phyloP scores from a whole-genome alignment of 163 green algal species.

The Trebouxia gelatinosa region DNA sequence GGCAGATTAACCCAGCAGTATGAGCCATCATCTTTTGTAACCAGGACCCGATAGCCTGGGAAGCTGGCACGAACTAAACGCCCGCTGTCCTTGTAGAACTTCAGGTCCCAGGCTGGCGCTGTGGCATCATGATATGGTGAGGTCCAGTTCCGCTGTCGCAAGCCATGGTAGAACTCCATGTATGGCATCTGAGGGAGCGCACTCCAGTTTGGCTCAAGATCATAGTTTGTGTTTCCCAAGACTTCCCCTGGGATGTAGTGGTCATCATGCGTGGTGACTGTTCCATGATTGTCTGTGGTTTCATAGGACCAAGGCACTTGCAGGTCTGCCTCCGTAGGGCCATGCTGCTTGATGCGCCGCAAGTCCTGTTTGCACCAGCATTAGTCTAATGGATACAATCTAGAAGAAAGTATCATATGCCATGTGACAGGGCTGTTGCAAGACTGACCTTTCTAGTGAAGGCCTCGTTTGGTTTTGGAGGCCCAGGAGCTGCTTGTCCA shows the following conservation, averaged over 20 bases:
- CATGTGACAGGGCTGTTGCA: too few species aligned
- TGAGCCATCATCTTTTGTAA: constrained; percentile 47
- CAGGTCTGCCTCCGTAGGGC: constrained; percentile 52
- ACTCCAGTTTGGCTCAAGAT: constrained; percentile 71
- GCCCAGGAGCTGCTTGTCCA: too few species aligned
- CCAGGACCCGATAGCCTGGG: constrained; percentile 53
- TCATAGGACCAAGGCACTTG: background rate
- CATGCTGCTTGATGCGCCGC: constrained; percentile 55
- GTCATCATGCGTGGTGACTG: constrained; percentile 16
- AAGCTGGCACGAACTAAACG: constrained; percentile 56
- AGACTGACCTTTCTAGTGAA: too few species aligned
- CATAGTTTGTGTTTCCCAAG: constrained; percentile 31
- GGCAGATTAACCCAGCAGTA: constrained; percentile 56
- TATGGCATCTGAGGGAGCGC: constrained; percentile 61
- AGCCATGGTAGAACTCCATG: constrained; percentile 69
- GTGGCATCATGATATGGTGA: constrained; percentile 51
- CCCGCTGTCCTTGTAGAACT: constrained; percentile 65
- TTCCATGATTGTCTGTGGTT: background rate
- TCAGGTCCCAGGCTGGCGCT: constrained; percentile 54
- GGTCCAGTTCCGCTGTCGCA: constrained; percentile 88
- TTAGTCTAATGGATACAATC: too few species aligned
- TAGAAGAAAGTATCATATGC: too few species aligned
- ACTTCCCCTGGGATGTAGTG: constrained; percentile 49
- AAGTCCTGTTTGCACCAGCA: too few species aligned
- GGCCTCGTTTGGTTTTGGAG: too few species aligned